Evolutionary conservation across 208 protist species (phyloP), one percentile per base, ranked within the genome.

Genomic region (Trichomonas tenax): DNA sequence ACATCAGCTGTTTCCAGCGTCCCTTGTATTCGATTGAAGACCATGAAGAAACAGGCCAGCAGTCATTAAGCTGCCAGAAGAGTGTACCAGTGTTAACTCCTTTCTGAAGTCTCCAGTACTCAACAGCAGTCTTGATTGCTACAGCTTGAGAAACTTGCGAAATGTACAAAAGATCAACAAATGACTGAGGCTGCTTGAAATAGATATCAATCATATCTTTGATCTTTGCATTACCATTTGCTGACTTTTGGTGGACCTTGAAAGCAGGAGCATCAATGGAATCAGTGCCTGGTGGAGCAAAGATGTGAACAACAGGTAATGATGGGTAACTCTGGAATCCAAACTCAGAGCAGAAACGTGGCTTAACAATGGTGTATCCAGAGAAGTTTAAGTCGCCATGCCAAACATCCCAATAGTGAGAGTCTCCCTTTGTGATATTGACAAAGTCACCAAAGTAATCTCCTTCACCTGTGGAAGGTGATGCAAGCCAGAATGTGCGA

Each of bases 381-480:
- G 41, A 41, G 46, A 93, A 51, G 26, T 41, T 41, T 93, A 49
- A 0, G 9, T 44, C 44, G 17, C 86, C 86, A 51, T 93, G 86
- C 86, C 86, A 93, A 48, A 93, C 86, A 38, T 93, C 86, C 86
- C 86, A 93, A 93, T 93, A 93, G 31, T 93, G 86, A 8, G 45
- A 48, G 38, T 93, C 86, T 14, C 86, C 86, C n/a, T 40, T 48
- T 6, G 41, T 38, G 34, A 48, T 0, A 17, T 23, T 38, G 2
- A 38, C 6, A 14, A 41, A 93, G n/a, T 48, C 31, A 15, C 86
- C 86, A 6, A 49, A 38, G 38, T 93, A 93, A 93, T 51, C 44
- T 11, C 14, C 41, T 51, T 41, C 46, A 6, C 86, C 86, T 15
- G 41, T 41, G 17, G n/a, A 51, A 38, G 86, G 86, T 26, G 44